phyloP scores from a whole-genome alignment of 164 flowering plant genomes.

The Magnolia sinica region DNA sequence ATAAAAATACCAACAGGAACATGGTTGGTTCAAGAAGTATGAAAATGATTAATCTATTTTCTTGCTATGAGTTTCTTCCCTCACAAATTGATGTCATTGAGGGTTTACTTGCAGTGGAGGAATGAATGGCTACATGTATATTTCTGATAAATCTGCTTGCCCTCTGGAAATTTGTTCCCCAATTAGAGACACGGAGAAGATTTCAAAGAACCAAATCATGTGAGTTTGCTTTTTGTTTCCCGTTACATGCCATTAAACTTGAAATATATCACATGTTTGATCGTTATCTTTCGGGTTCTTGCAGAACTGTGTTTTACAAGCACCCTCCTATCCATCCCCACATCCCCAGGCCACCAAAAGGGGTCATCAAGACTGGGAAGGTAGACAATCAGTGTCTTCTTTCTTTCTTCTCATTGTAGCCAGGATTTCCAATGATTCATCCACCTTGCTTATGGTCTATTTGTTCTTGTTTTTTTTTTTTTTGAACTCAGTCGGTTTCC shows the following conservation, averaged over 20 bases:
- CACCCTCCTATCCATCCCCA: conserved; percentile 42
- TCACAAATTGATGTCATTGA: background rate
- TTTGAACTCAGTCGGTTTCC: conserved; percentile 21
- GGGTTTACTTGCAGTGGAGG: conserved; percentile 36
- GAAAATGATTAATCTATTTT: too few species aligned
- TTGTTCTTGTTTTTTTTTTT: conserved; percentile 1
- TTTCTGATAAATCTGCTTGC: conserved; percentile 30
- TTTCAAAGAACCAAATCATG: conserved; percentile 35
- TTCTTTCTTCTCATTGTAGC: background rate
- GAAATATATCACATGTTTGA: background rate
- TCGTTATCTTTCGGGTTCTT: background rate
- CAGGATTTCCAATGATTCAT: too few species aligned
- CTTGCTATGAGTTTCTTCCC: background rate
- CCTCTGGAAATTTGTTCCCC: conserved; percentile 36
- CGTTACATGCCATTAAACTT: background rate
- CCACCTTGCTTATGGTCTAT: background rate
- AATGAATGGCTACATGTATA: conserved; percentile 47
- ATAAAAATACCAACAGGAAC: too few species aligned
- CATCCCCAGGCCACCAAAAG: conserved; percentile 39
- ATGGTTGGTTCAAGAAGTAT: too few species aligned
- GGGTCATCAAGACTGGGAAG: conserved; percentile 33
- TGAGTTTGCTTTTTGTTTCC: conserved; percentile 22
- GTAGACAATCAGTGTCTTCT: conserved; percentile 11
- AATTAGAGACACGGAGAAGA: conserved; percentile 29
- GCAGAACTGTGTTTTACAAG: conserved; percentile 42